These are phyloP conservation scores for Russula olivacea DNA, from an alignment of 768 basidiomycete genomes.

Conservation along the genomic window DNA sequence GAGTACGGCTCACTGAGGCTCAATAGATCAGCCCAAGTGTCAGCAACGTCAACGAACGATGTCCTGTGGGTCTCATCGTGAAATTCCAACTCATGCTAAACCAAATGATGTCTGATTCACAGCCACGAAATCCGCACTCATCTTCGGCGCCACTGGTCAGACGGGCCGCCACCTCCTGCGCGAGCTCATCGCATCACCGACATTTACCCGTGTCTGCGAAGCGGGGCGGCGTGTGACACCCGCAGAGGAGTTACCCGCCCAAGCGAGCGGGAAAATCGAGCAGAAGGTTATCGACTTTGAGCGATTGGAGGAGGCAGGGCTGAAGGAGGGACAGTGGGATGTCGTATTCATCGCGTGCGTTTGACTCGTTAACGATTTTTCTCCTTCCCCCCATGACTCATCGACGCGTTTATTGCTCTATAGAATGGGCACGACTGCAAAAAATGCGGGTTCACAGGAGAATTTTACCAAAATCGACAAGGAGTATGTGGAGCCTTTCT, in stretches of 20 bases:
- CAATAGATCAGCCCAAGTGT: neutral
- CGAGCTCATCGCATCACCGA: slow-evolving; percentile 51
- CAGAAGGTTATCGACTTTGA: slow-evolving; percentile 69
- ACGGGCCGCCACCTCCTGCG: slow-evolving; percentile 56
- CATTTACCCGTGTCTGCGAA: slow-evolving; percentile 58
- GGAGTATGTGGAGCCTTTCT: slow-evolving; percentile 41
- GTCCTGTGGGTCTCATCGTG: neutral
- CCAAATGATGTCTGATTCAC: neutral
- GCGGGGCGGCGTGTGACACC: slow-evolving; percentile 61
- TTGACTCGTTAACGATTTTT: neutral
- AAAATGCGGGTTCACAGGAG: slow-evolving; percentile 53
- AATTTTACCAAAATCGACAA: slow-evolving; percentile 74
- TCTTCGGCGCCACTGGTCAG: slow-evolving; percentile 72
- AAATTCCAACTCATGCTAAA: neutral
- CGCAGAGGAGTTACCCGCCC: slow-evolving; percentile 35
- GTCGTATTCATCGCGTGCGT: slow-evolving; percentile 66
- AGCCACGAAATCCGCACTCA: slow-evolving; percentile 43
- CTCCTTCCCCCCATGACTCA: neutral
- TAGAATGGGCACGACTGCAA: slow-evolving; percentile 62
- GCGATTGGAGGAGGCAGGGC: slow-evolving; percentile 45
- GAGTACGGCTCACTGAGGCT: no score
- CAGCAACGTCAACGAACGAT: neutral
- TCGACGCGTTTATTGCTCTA: neutral
- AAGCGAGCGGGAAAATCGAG: slow-evolving; percentile 51
- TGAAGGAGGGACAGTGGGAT: slow-evolving; percentile 60